Percentiles rank a stretch among this genome's conserved stretches.
Evolutionary conservation across 148 eudicot genomes (phyloP).

Genomic region (Cornus suecica): DNA sequence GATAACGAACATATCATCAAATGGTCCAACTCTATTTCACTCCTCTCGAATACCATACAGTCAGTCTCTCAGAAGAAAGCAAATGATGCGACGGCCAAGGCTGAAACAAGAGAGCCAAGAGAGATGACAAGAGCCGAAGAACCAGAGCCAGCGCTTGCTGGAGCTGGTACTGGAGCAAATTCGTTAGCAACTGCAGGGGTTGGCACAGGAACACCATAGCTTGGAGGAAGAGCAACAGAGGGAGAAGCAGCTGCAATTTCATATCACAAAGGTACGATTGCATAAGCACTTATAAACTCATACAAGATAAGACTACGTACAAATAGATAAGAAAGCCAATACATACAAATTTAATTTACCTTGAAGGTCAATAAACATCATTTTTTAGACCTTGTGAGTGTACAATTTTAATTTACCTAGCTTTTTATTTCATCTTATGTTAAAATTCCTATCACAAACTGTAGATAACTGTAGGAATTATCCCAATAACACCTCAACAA

Average conservation of each 20-base stretch:
- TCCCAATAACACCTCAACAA: no score
- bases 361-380: no score
- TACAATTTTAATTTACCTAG: no score
- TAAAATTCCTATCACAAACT: no score
- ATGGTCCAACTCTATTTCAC: no score
- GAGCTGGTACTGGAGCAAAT: not conserved
- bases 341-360: no score
- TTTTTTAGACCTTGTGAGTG: no score
- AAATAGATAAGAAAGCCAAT: no score
- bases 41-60: not conserved
- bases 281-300: no score
- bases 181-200: constrained; percentile 2
- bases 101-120: not conserved
- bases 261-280: not conserved
- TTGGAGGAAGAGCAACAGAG: constrained; percentile 1
- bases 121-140: not conserved
- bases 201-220: constrained; percentile 3
- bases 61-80: not conserved
- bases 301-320: no score
- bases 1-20: not conserved
- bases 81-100: constrained; percentile 1
- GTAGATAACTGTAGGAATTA: no score
- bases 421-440: no score
- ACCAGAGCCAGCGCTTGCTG: constrained; percentile 1
- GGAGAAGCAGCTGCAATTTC: constrained; percentile 17